Base-by-base conservation (phyloP, 169 alveolate species). In the Cryptosporidium meleagridis region DNA sequence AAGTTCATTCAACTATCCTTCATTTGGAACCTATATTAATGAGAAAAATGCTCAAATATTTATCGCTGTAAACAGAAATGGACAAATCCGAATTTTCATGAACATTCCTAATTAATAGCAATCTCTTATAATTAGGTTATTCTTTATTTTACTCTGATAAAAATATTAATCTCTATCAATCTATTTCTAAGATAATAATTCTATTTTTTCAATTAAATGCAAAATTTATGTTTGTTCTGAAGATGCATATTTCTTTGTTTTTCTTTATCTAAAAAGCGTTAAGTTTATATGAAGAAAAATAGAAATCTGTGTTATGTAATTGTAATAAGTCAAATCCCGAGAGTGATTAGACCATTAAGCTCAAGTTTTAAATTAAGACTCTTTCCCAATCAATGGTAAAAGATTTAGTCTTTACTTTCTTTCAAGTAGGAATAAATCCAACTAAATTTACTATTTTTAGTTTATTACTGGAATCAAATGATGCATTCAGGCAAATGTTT, bases 41-140 rank as follows among this genome's bases (percentile, higher is more conserved):
- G 89, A 80, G 14, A 65, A 44, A 21, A 51, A 80, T 67, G 65
- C 68, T 35, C 62, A 59, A 9, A 37, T 67, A 35, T 61, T 80
- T 48, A 80, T 80, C 14, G 89, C 89, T 21, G 75, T 51, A n/a
- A 80, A 65, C 53, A 59, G 75, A 58, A 80, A 59, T 48, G 89
- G 89, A 8, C 75, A 62, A 80, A 80, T 80, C 33, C 12, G 89
- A 29, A 18, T 80, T 33, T 80, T 80, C 12, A 58, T 80, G 59
- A 80, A 80, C 44, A 80, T 80, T 44, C 75, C 89, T 1, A 80
- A 62, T 41, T 59, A 80, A 53, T 5, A 14, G 9, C 75, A 21
- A 12, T 33, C 7, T 39, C 9, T 12, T 0, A 23, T 3, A 6
- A 55, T 26, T n/a, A 55, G 67, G 3, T 26, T 21, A 10, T 55